These are phyloP conservation scores for Tuber melanosporum DNA, from an alignment of 495 filamentous ascomycete genomes.

Conservation along the genomic window DNA sequence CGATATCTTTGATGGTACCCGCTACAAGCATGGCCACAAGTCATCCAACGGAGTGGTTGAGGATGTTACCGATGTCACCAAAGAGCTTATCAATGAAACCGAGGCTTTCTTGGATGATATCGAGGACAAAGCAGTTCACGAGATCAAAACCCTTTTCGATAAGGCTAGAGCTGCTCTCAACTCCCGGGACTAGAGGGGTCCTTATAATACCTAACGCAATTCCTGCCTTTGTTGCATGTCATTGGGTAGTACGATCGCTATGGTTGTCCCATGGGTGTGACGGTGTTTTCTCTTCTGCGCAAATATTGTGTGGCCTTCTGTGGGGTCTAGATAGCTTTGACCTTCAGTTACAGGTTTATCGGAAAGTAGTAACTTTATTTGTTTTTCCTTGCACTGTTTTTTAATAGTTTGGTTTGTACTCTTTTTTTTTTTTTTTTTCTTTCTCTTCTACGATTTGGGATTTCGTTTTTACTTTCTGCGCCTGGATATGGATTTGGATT, in stretches of 20 bases:
- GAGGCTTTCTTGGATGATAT: conserved; percentile 62
- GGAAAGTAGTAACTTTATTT: conserved; percentile 25
- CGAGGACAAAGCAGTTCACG: conserved; percentile 45
- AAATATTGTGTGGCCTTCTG: background rate
- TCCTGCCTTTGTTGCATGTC: conserved; percentile 12
- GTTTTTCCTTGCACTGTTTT: conserved; percentile 25
- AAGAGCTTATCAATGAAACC: conserved; percentile 58
- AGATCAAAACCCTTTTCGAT: conserved; percentile 38
- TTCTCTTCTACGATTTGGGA: conserved; percentile 28
- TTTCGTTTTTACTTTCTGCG: conserved; percentile 19
- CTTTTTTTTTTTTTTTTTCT: no score
- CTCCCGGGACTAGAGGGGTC: conserved; percentile 11
- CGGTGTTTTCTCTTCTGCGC: conserved; percentile 12
- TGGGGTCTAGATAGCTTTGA: background rate
- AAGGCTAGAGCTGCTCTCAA: conserved; percentile 39
- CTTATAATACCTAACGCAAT: conserved; percentile 20
- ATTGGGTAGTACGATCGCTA: conserved; percentile 6
- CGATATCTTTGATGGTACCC: conserved; percentile 67
- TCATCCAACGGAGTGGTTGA: conserved; percentile 47
- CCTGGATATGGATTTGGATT: conserved; percentile 1
- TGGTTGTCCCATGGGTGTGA: conserved; percentile 13
- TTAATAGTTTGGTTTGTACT: conserved; percentile 32
- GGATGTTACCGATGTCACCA: conserved; percentile 52
- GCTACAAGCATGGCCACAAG: conserved; percentile 47
- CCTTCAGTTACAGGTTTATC: conserved; percentile 10